phyloP scores from a whole-genome alignment of 2,329 filamentous ascomycete species.

The Aspergillus fumigatiaffinis region DNA sequence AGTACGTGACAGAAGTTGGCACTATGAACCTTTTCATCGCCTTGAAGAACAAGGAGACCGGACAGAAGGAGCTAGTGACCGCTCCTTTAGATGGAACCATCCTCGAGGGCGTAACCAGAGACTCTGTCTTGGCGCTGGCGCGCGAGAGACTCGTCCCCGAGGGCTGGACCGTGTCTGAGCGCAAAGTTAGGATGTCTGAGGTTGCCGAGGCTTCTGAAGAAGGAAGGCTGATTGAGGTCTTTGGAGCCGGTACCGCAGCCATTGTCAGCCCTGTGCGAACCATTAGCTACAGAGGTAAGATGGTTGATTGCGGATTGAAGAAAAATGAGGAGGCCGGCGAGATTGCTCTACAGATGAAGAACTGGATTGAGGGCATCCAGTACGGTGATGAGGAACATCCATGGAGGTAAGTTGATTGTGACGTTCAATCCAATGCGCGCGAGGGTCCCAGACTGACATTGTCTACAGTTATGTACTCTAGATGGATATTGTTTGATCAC shows the following conservation, averaged over 20 bases:
- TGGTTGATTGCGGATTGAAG: conserved; percentile 78
- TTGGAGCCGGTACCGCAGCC: conserved; percentile 89
- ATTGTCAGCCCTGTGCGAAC: conserved; percentile 86
- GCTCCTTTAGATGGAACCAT: conserved; percentile 95
- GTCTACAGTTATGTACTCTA: background rate
- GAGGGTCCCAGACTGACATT: background rate
- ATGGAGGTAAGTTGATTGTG: conserved; percentile 66
- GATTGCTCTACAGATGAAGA: conserved; percentile 81
- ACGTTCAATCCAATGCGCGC: background rate
- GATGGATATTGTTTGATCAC: background rate
- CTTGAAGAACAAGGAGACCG: conserved; percentile 78
- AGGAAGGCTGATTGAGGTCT: conserved; percentile 85
- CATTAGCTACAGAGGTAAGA: conserved; percentile 81
- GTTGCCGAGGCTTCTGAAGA: conserved; percentile 76
- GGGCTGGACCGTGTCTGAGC: conserved; percentile 84
- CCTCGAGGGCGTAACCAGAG: conserved; percentile 87
- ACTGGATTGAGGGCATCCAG: conserved; percentile 93
- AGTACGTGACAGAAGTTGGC: conserved; percentile 94
- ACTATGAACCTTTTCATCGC: conserved; percentile 98
- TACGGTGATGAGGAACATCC: conserved; percentile 89
- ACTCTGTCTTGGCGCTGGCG: conserved; percentile 83
- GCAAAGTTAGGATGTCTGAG: conserved; percentile 89
- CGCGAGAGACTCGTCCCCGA: conserved; percentile 76
- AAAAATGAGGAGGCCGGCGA: conserved; percentile 82
- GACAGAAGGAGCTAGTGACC: conserved; percentile 89